Conservation (phyloP, 2,329 filamentous ascomycete species). For the Calonectria leucothoes region DNA sequence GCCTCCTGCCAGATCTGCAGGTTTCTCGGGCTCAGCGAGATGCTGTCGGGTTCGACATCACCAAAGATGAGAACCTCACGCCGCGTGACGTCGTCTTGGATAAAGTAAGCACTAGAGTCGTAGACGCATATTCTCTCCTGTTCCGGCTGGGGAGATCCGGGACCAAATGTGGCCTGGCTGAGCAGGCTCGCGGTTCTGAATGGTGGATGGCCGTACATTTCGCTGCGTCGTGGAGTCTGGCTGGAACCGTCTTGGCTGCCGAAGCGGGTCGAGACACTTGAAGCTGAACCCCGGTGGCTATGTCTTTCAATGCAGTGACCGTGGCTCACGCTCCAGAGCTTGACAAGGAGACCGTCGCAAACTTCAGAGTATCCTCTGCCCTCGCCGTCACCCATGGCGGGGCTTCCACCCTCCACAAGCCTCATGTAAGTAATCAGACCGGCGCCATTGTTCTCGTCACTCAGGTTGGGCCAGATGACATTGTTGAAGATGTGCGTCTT, state of each 20-base stretch:
- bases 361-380: slow-evolving; percentile 88
- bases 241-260: slow-evolving; percentile 61
- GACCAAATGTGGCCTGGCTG: slow-evolving; percentile 44
- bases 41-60: slow-evolving; percentile 91
- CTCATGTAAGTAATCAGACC: slow-evolving; percentile 92
- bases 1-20: slow-evolving; percentile 88
- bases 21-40: slow-evolving; percentile 86
- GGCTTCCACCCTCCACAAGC: slow-evolving; percentile 88
- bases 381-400: slow-evolving; percentile 83
- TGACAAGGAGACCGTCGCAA: slow-evolving; percentile 88
- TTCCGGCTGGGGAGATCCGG: slow-evolving; percentile 42
- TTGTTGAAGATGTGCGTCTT: slow-evolving; percentile 98
- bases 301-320: slow-evolving; percentile 86
- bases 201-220: slow-evolving; percentile 39
- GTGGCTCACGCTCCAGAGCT: slow-evolving; percentile 88
- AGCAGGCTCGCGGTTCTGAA: slow-evolving; percentile 44
- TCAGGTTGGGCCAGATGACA: slow-evolving; percentile 96
- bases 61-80: slow-evolving; percentile 93
- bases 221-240: slow-evolving; percentile 39
- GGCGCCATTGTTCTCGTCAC: slow-evolving; percentile 94
- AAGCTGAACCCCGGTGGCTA: slow-evolving; percentile 69
- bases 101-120: slow-evolving; percentile 94
- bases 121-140: slow-evolving; percentile 74
- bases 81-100: slow-evolving; percentile 77
- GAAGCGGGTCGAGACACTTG: slow-evolving; percentile 61